phyloP scores from a whole-genome alignment of 208 protist species.

The Trypanosoma cruzi region DNA sequence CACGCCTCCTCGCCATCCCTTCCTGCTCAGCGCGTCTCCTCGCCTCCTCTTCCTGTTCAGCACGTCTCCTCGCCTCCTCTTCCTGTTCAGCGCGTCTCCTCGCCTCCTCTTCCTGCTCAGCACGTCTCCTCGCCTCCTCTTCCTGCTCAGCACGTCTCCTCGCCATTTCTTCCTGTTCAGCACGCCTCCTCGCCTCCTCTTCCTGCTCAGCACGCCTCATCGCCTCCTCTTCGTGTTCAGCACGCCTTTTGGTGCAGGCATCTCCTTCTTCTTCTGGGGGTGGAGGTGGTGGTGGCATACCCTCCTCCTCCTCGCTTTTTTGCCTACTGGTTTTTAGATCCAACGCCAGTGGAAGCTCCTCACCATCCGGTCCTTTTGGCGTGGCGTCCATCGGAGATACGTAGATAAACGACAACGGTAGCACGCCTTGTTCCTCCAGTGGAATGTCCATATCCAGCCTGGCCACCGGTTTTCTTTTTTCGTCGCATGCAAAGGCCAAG shows the following conservation, averaged over 20 bases:
- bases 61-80: not conserved
- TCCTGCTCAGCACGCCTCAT: too few species aligned
- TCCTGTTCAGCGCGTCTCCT: not conserved
- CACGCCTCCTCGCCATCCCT: not conserved
- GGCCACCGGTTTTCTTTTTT: conserved; percentile 16
- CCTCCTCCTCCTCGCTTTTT: not conserved
- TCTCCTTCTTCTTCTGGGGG: conserved; percentile 3
- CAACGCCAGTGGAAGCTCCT: conserved; percentile 9
- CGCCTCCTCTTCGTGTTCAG: not conserved
- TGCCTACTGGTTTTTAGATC: conserved; percentile 1
- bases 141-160: not conserved
- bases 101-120: not conserved
- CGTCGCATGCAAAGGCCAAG: conserved; percentile 19
- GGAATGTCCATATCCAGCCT: conserved; percentile 31
- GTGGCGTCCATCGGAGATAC: conserved; percentile 20
- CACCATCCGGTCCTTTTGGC: conserved; percentile 21
- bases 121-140: not conserved
- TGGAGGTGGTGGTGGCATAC: conserved; percentile 24
- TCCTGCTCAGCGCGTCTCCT: not conserved
- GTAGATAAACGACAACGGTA: conserved; percentile 24
- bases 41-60: not conserved
- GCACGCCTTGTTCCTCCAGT: conserved; percentile 26
- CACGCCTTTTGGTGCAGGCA: not conserved
- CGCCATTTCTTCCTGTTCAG: not conserved
- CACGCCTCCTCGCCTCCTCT: not conserved